Evolutionary conservation across 768 basidiomycete genomes (phyloP), one percentile per base, ranked within the genome.

Genomic region (Leccinellum albellum): DNA sequence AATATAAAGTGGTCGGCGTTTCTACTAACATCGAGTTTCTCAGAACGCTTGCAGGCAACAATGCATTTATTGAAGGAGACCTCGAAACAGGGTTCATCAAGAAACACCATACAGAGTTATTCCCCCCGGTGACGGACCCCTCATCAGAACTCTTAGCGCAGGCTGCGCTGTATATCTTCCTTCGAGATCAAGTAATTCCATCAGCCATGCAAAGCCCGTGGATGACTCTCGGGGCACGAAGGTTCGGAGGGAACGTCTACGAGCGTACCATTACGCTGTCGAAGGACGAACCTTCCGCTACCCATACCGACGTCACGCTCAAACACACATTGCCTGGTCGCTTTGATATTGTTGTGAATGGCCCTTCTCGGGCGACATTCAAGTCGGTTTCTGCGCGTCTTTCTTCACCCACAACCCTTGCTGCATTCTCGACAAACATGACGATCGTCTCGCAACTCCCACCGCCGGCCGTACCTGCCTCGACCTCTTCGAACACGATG

Each of bases 61-160:
- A 79, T 37, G 81, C 87, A 2, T 98, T 98, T 67, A 79, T 90
- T 14, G 74, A 79, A 29, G 90, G 79, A 21, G 85, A 94, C 57
- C 82, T 98, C 12, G 94, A 97, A 67, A 96, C 94, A 2, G 92
- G 92, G 3, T 98, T 98, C 69, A 95, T 98, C 64, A 80, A 82
- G 93, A 92, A 91, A 83, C 87, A 96, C n/a, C n/a, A 67, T 64
- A 77, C 85, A 40, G 82, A 89, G 55, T 76, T 97, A n/a, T 94
- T 97, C 75, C 89, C 89, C 2, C 76, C 82, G 0, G 62, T 85
- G 2, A 61, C 76, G 6, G 73, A 81, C 15, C 86, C 91, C 2
- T 78, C 81, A 1, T 75, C 87, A 0, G 82, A 85, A 47, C 64
- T 89, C 12, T 74, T 94, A 6, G 90, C 88, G 3, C 88, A 89